phyloP scores from a whole-genome alignment of 495 filamentous ascomycete genomes.

The Aspergillus affinis region DNA sequence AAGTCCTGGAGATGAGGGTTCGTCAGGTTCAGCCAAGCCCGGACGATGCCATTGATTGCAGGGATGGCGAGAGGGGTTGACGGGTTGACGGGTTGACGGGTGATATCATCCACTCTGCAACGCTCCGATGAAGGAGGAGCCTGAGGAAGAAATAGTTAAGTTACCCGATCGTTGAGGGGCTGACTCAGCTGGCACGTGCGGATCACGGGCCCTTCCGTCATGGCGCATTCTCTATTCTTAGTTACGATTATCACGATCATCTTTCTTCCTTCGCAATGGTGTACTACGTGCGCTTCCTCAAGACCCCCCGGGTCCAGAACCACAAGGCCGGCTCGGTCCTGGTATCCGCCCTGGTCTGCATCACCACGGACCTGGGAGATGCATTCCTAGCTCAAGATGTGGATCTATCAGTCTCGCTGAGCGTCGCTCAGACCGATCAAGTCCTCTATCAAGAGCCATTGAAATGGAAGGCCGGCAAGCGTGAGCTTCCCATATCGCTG shows the following conservation, averaged over 20 bases:
- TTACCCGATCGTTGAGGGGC: neutral
- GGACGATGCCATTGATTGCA: constrained; percentile 15
- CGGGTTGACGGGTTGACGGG: constrained; percentile 15
- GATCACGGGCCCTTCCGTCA: neutral
- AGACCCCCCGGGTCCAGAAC: constrained; percentile 55
- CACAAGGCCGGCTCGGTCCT: constrained; percentile 34
- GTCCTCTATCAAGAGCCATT: constrained; percentile 45
- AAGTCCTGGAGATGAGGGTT: neutral
- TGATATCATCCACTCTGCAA: neutral
- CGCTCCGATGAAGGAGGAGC: too few relatives aligned
- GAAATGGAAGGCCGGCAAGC: constrained; percentile 55
- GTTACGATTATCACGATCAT: neutral
- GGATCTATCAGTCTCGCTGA: constrained; percentile 52
- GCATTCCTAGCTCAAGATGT: constrained; percentile 68
- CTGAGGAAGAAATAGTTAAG: neutral
- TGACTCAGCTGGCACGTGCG: constrained; percentile 19
- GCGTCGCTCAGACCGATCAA: constrained; percentile 29
- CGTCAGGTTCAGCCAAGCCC: constrained; percentile 10
- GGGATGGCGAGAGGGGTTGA: neutral
- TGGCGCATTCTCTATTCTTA: neutral
- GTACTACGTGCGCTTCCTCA: constrained; percentile 76
- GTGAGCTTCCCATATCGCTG: constrained; percentile 44
- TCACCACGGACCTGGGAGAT: constrained; percentile 91
- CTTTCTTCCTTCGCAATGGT: constrained; percentile 38
- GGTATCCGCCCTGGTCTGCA: constrained; percentile 63